Percentiles rank a stretch among this genome's conserved stretches.
phyloP scores from a whole-genome alignment of 2,329 filamentous ascomycete genomes.

The Talaromyces albobiverticillius region DNA sequence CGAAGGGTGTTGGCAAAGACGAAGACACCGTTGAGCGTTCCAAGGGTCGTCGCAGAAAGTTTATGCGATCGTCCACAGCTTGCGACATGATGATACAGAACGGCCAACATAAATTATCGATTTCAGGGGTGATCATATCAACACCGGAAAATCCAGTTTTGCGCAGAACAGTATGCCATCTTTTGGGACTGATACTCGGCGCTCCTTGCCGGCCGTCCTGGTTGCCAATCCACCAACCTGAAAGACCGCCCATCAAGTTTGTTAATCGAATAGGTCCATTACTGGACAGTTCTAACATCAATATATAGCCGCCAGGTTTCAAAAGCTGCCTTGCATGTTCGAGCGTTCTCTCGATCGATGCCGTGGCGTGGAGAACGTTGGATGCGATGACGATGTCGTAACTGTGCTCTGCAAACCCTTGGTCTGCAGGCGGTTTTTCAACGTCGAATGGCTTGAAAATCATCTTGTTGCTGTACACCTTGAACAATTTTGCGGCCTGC shows the following conservation, averaged over 20 bases:
- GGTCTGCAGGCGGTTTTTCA: constrained; percentile 20
- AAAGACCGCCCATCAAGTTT: constrained; percentile 18
- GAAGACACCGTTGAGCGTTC: too few species aligned
- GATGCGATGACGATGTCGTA: constrained; percentile 35
- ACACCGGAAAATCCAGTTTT: constrained; percentile 6
- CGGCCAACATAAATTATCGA: background rate
- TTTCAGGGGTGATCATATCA: background rate
- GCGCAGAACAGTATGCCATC: constrained; percentile 3
- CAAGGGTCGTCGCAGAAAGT: background rate
- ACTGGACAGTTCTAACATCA: constrained; percentile 42
- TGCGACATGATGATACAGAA: background rate
- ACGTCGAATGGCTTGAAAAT: constrained; percentile 31
- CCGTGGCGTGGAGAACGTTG: constrained; percentile 33
- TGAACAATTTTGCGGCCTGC: constrained; percentile 13
- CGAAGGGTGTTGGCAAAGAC: background rate
- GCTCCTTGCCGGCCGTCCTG: background rate
- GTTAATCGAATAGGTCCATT: too few species aligned
- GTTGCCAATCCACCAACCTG: constrained; percentile 38
- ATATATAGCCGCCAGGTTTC: constrained; percentile 44
- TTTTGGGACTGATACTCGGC: background rate
- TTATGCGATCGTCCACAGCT: background rate
- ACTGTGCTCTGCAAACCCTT: constrained; percentile 25
- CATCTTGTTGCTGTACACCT: constrained; percentile 11
- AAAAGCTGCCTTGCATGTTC: constrained; percentile 26
- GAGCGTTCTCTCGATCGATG: constrained; percentile 20